A percentile compares a stretch with the other conserved stretches of the same genome.
phyloP scores from a whole-genome alignment of 2,329 filamentous ascomycete genomes.

The Aspergillus sp. region DNA sequence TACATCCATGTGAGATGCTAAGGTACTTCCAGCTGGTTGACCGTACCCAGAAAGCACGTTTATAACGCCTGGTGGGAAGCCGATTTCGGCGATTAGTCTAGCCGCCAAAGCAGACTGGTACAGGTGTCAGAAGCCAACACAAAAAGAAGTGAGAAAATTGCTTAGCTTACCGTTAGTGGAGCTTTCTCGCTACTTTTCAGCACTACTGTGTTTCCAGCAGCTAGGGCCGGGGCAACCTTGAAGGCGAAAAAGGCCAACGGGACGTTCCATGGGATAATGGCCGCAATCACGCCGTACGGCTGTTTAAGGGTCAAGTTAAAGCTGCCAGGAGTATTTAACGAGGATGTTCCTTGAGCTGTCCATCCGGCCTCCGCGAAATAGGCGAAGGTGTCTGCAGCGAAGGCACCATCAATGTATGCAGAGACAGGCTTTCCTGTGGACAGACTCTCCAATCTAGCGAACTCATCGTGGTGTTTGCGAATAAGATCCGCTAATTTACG shows the following conservation, averaged over 20 bases:
- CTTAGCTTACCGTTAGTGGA: conserved; percentile 54
- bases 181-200: conserved; percentile 65
- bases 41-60: conserved; percentile 63
- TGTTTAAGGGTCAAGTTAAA: conserved; percentile 41
- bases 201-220: conserved; percentile 60
- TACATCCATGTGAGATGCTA: conserved; percentile 60
- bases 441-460: conserved; percentile 37
- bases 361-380: conserved; percentile 32
- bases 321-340: conserved; percentile 28
- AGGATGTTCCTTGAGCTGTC: conserved; percentile 30
- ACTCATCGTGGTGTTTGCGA: conserved; percentile 26
- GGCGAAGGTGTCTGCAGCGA: conserved; percentile 24
- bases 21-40: conserved; percentile 51
- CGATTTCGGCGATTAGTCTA: conserved; percentile 39
- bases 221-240: conserved; percentile 62
- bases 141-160: background rate
- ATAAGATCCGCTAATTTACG: conserved; percentile 35
- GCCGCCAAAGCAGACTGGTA: conserved; percentile 36
- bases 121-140: background rate
- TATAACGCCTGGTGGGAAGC: conserved; percentile 47
- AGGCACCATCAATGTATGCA: conserved; percentile 23
- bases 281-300: conserved; percentile 57
- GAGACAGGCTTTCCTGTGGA: conserved; percentile 38
- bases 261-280: conserved; percentile 62
- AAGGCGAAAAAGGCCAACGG: conserved; percentile 47